A percentile compares a stretch with the other conserved stretches of the same genome.
These are phyloP conservation scores for Pseudogymnoascus sp. DNA, from an alignment of 2,329 filamentous ascomycete genomes.

Conservation along the genomic window DNA sequence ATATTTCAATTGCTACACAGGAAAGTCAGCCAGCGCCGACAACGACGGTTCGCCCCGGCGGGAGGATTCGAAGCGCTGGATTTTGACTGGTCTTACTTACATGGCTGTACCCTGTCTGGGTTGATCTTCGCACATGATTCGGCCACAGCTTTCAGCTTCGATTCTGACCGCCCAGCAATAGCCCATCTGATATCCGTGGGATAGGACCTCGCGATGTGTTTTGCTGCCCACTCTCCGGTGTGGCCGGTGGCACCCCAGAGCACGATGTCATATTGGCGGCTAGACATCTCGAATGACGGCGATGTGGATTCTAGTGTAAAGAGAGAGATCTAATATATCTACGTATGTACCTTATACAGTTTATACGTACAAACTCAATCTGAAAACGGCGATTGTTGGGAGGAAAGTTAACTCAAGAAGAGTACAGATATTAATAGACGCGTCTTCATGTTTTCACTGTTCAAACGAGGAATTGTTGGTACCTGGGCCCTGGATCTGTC, in stretches of 20 bases:
- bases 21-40: conserved; percentile 14
- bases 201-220: conserved; percentile 62
- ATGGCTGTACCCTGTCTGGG: conserved; percentile 60
- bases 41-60: neutral
- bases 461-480: neutral
- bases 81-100: conserved; percentile 42
- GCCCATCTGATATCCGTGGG: conserved; percentile 81
- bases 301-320: neutral
- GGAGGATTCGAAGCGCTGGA: neutral
- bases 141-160: conserved; percentile 63
- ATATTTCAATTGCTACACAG: conserved; percentile 44
- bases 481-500: conserved; percentile 5
- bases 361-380: conserved; percentile 11
- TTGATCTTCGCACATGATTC: conserved; percentile 58
- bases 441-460: neutral
- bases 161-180: conserved; percentile 69
- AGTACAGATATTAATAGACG: neutral
- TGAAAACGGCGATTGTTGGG: neutral
- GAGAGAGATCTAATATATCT: neutral
- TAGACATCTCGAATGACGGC: conserved; percentile 10
- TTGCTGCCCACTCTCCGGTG: conserved; percentile 67
- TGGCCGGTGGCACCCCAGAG: conserved; percentile 68
- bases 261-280: conserved; percentile 51
- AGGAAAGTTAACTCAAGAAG: neutral
- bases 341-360: neutral